Evolutionary conservation across 441 rosid genomes (phyloP).

Genomic region (Corymbia citriodora): DNA sequence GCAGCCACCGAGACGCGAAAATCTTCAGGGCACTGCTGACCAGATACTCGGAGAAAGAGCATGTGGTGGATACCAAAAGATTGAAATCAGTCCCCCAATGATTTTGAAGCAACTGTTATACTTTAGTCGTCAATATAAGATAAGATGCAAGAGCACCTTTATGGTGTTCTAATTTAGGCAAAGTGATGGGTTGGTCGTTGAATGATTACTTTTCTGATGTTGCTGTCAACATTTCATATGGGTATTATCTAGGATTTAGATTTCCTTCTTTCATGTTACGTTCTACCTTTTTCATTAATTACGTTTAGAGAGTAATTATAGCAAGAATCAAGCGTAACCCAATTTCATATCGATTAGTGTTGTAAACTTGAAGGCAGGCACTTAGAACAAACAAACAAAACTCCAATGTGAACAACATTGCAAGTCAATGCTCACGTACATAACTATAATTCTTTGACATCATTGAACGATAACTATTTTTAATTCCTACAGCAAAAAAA

Average conservation of each 20-base stretch:
- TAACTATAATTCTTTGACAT: no score
- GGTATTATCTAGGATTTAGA: accelerated
- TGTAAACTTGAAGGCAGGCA: no score
- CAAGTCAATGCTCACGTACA: no score
- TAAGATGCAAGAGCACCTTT: background rate
- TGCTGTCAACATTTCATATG: background rate
- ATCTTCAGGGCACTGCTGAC: conserved; percentile 46
- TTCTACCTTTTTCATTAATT: background rate
- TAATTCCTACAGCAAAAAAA: no score
- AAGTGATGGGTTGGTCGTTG: background rate
- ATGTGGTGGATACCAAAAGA: no score
- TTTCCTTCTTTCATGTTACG: background rate
- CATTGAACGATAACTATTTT: no score
- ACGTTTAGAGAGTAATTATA: no score
- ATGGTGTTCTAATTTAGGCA: background rate
- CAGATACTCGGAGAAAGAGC: background rate
- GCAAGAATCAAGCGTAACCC: no score
- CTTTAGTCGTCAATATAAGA: background rate
- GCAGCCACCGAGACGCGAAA: conserved; percentile 55
- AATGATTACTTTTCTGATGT: background rate
- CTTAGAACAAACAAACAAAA: background rate
- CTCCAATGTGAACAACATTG: background rate
- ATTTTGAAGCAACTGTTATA: background rate
- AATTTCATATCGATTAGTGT: no score
- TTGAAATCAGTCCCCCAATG: no score